Evolutionary conservation across 129 eudicot species (phyloP), one percentile per base, ranked within the genome.

Genomic region (Glebionis coronaria): DNA sequence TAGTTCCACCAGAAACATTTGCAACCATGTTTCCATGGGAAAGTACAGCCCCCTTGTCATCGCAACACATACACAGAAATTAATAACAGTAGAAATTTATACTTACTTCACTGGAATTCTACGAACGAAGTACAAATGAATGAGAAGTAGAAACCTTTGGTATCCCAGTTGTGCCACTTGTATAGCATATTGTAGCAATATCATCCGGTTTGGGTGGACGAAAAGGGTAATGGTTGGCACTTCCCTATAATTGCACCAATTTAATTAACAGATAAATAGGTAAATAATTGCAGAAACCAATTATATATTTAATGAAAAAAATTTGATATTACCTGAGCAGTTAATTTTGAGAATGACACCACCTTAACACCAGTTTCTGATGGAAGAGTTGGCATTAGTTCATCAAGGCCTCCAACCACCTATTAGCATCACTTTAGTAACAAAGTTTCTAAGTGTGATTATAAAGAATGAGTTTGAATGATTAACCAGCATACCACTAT

Each of bases 151-250:
- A 64, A 58, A 91, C 97, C 96, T 91, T 91, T 25, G 97, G 97
- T 53, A 88, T 88, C 67, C 97, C 97, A 59, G 96, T 91, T 20
- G 97, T 91, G 65, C 97, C 97, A 73, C 97, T 91, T 52, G 97
- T 91, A 69, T 91, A 91, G 79, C 94, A 85, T 71, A 91, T 88
- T 13, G 97, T 91, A 28, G 96, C 94, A 73, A 91, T 60, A 72
- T 85, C 96, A 62, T 82, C 88, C 11, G 96, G 81, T 64, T 72
- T 79, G 51, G 97, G 97, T 54, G 88, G 82, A 56, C 77, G 54
- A 73, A 87, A 88, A 44, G 96, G 84, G 73, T 76, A 80, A 59
- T 65, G 79, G 62, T 71, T 73, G 20, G 70, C 68, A 54, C 70
- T 83, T 53, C 97, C 97, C 96, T 91, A 60, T 44, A 82, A 71